A percentile compares a stretch with the other conserved stretches of the same genome.
Evolutionary conservation across 495 filamentous ascomycete genomes (phyloP).

Genomic region (Amniculicola lignicola): DNA sequence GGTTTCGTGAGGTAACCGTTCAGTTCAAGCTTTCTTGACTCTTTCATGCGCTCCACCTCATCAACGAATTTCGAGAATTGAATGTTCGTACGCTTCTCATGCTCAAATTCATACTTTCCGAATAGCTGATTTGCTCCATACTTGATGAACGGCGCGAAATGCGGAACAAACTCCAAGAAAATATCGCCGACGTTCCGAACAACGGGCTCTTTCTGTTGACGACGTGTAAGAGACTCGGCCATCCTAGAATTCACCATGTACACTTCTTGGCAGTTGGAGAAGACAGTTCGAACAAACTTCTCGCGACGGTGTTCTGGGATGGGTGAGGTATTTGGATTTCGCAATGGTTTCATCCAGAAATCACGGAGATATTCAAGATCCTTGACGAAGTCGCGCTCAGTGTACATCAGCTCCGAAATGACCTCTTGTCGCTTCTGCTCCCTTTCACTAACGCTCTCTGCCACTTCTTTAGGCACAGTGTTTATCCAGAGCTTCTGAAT

Average conservation of each 20-base stretch:
- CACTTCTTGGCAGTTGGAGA: slow-evolving; percentile 94
- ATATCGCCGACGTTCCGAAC: slow-evolving; percentile 91
- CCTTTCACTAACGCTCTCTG: slow-evolving; percentile 77
- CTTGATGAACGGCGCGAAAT: slow-evolving; percentile 92
- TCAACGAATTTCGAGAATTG: slow-evolving; percentile 90
- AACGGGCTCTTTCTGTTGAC: slow-evolving; percentile 85
- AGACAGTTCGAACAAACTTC: slow-evolving; percentile 88
- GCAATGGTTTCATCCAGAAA: slow-evolving; percentile 96
- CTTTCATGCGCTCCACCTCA: slow-evolving; percentile 92
- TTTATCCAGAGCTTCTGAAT: slow-evolving; percentile 99
- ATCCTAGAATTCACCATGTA: slow-evolving; percentile 84
- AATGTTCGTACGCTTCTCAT: slow-evolving; percentile 83
- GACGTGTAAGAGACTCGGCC: slow-evolving; percentile 78
- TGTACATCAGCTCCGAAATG: slow-evolving; percentile 98
- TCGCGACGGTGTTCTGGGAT: slow-evolving; percentile 87
- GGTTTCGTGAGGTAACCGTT: slow-evolving; percentile 99
- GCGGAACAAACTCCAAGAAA: slow-evolving; percentile 85
- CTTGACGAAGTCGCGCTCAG: slow-evolving; percentile 98
- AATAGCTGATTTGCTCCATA: slow-evolving; percentile 96
- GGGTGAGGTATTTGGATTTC: slow-evolving; percentile 68
- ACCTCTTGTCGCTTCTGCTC: slow-evolving; percentile 98
- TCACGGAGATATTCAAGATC: slow-evolving; percentile 96
- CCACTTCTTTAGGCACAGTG: slow-evolving; percentile 91
- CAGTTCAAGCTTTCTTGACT: slow-evolving; percentile 92
- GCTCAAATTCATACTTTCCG: slow-evolving; percentile 97